Percentiles rank a stretch among this genome's conserved stretches.
Evolutionary conservation across 352 stramenopile genomes (phyloP).

Genomic region (Globisporangium spinosum): DNA sequence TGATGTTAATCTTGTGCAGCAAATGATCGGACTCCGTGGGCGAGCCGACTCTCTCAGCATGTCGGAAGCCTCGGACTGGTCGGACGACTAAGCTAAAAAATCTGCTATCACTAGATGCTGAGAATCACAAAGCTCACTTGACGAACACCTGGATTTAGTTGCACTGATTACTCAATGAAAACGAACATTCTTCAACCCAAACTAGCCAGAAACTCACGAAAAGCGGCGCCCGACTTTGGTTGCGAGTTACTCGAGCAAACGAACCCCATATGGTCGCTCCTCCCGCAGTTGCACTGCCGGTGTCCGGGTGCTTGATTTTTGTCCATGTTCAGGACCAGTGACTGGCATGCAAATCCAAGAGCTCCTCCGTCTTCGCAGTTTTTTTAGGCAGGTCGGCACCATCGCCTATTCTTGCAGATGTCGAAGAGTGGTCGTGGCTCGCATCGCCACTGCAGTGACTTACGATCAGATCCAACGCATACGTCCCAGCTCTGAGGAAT

Average conservation of each 20-base stretch:
- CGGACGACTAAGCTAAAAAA: slow-evolving; percentile 47
- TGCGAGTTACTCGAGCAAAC: not conserved
- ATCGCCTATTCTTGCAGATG: not conserved
- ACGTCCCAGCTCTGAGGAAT: not conserved
- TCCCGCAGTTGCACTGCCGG: not conserved
- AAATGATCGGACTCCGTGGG: slow-evolving; percentile 82
- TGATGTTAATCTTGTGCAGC: slow-evolving; percentile 32
- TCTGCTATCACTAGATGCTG: not conserved
- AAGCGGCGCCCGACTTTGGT: not conserved
- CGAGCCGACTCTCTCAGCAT: slow-evolving; percentile 74
- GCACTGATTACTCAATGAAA: not conserved
- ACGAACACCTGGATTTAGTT: not conserved
- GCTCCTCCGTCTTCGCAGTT: not conserved
- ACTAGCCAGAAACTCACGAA: not conserved
- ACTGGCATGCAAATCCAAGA: not conserved
- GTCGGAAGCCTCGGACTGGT: slow-evolving; percentile 86
- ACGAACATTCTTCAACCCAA: not conserved
- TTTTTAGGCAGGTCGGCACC: not conserved
- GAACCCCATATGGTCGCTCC: not conserved
- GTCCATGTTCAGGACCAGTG: not conserved
- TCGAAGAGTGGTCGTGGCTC: not conserved
- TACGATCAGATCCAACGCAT: not conserved
- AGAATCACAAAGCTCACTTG: not conserved
- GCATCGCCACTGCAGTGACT: not conserved
- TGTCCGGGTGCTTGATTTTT: not conserved